These are phyloP conservation scores for Boletus pseudo-olivaceus DNA, from an alignment of 768 basidiomycete genomes.

Conservation along the genomic window DNA sequence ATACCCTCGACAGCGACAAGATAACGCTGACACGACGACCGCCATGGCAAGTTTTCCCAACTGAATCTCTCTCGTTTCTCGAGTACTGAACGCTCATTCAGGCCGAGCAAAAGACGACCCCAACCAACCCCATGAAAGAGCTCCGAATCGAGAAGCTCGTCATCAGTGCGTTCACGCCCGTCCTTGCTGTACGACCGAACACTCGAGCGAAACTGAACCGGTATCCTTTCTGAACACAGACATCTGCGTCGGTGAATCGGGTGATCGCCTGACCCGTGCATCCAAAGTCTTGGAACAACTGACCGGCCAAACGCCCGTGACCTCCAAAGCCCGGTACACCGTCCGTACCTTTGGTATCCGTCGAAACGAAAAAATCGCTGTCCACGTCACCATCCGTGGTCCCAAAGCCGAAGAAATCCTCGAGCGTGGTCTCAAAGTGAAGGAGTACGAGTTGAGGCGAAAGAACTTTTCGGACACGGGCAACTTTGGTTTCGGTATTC, in stretches of 20 bases:
- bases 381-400: conserved; percentile 97
- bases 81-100: conserved; percentile 25
- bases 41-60: conserved; percentile 24
- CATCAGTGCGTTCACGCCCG: conserved; percentile 74
- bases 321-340: conserved; percentile 99
- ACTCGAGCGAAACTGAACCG: neutral
- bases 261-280: conserved; percentile 97
- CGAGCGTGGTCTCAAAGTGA: conserved; percentile 98
- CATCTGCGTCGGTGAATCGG: conserved; percentile 99
- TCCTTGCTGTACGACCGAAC: neutral
- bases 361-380: conserved; percentile 99
- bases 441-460: conserved; percentile 98
- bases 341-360: conserved; percentile 99
- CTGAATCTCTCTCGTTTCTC: neutral
- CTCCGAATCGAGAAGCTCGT: conserved; percentile 97
- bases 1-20: conserved; percentile 31
- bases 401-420: conserved; percentile 99
- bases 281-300: conserved; percentile 99
- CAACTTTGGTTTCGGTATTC: conserved; percentile 99
- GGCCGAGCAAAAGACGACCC: conserved; percentile 87
- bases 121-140: conserved; percentile 95
- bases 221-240: conserved; percentile 44
- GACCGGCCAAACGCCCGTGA: conserved; percentile 98
- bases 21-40: conserved; percentile 30
- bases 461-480: conserved; percentile 98